These are phyloP conservation scores for Fallopia convolvulus DNA, from an alignment of 148 eudicot species.

Conservation along the genomic window DNA sequence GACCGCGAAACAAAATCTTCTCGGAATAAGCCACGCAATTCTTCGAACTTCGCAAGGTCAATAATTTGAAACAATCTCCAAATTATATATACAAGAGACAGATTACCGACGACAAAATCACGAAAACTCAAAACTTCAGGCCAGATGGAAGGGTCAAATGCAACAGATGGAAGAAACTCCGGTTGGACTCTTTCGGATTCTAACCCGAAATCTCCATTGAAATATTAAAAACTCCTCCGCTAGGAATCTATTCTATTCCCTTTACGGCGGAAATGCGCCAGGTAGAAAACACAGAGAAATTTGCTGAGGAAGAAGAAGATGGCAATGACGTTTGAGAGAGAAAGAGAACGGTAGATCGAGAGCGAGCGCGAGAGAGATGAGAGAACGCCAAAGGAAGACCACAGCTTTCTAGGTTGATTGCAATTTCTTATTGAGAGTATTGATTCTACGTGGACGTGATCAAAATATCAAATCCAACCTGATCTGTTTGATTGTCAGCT, in stretches of 20 bases:
- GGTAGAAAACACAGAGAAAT: neutral
- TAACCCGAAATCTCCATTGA: neutral
- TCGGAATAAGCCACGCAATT: neutral
- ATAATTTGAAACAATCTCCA: neutral
- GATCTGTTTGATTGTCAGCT: neutral
- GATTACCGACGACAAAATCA: no score
- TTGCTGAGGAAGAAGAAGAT: constrained; percentile 2
- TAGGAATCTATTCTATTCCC: neutral
- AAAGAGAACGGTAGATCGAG: neutral
- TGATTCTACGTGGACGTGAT: constrained; percentile 3
- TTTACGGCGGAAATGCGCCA: constrained; percentile 7
- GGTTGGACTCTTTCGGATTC: neutral
- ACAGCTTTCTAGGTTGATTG: neutral
- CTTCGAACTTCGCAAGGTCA: neutral
- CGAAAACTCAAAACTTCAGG: neutral
- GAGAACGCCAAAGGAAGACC: constrained; percentile 10
- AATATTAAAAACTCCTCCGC: neutral
- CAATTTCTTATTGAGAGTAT: neutral
- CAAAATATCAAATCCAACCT: constrained; percentile 5
- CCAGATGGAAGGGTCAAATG: neutral
- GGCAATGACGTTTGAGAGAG: constrained; percentile 6
- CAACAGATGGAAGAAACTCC: neutral
- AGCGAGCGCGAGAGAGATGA: neutral
- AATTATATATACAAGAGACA: neutral
- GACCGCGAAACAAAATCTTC: neutral